Evolutionary conservation across 2,329 filamentous ascomycete genomes (phyloP).

Genomic region (Colletotrichum sp.): DNA sequence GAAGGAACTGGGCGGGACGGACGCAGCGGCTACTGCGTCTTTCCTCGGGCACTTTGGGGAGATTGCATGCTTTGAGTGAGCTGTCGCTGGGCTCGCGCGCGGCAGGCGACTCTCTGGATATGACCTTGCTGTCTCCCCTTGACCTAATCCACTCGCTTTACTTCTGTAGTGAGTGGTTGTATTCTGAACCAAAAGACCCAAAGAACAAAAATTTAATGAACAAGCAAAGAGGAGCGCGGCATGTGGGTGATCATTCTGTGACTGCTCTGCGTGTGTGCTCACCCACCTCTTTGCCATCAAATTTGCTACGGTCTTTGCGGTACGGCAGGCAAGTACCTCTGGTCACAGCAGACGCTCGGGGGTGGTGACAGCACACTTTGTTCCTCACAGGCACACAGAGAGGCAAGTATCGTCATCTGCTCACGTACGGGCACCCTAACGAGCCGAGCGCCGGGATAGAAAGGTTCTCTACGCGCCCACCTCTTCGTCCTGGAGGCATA

Average conservation of each 20-base stretch:
- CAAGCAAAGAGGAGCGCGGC: slow-evolving; percentile 14
- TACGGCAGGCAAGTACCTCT: background rate
- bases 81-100: background rate
- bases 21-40: background rate
- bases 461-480: background rate
- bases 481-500: background rate
- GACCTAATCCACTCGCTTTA: slow-evolving; percentile 12
- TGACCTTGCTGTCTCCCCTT: slow-evolving; percentile 4
- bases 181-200: slow-evolving; percentile 14
- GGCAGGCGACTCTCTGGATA: background rate
- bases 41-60: background rate
- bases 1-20: background rate
- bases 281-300: background rate
- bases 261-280: slow-evolving; percentile 12
- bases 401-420: background rate
- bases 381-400: background rate
- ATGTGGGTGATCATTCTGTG: slow-evolving; percentile 18
- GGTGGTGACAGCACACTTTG: background rate
- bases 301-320: slow-evolving; percentile 3
- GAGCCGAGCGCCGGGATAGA: background rate
- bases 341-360: background rate
- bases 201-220: slow-evolving; percentile 16
- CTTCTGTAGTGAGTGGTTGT: slow-evolving; percentile 16
- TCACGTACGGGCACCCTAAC: background rate
- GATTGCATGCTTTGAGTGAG: background rate